Base-by-base conservation (phyloP, 345 rosid species). In the Cardiospermum halicacabum region DNA sequence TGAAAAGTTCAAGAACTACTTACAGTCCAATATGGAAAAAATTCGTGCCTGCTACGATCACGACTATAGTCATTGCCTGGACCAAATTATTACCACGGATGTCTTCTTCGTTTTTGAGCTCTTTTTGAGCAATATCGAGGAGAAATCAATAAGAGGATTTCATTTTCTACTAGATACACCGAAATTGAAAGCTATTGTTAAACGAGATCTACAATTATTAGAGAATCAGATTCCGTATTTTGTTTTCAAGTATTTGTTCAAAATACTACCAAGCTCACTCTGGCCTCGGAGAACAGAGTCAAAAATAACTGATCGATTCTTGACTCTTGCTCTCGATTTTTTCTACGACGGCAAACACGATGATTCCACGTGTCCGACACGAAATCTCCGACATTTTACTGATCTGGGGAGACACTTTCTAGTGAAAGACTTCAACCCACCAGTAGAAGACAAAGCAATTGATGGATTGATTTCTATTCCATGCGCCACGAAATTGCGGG, bases 21-120 rank as follows among this genome's bases (percentile, higher is more conserved):
- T 57, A 4, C 1, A 32, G 21, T 3, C 18, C 12, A 7, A 36
- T 31, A 67, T 53, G 4, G 4, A 2, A n/a, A 11, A 1, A 22
- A 25, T 61, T n/a, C 62, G 56, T 5, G 19, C 15, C 22, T 61
- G 27, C 42, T 60, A 69, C 5, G 67, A 12, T 1, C 13, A 11
- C 25, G 0, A 1, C 3, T 18, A 1, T 18, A 3, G 7, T 5
- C 3, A 53, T 0, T 58, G 53, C 25, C 42, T 40, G 2, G 7
- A n/a, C n/a, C n/a, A 39, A 6, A 54, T 54, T 34, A 27, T 69
- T 39, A 30, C 62, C 7, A 15, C 27, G 4, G 72, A 69, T 25
- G 72, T 34, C 19, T 47, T 58, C 56, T 69, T 69, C 54, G 45
- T 69, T 18, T 15, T 69, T n/a, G 72, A 69, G 32, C 67, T 69